Conservation (phyloP, 1,139 yeast genomes). For the Diutina ranongensis region DNA sequence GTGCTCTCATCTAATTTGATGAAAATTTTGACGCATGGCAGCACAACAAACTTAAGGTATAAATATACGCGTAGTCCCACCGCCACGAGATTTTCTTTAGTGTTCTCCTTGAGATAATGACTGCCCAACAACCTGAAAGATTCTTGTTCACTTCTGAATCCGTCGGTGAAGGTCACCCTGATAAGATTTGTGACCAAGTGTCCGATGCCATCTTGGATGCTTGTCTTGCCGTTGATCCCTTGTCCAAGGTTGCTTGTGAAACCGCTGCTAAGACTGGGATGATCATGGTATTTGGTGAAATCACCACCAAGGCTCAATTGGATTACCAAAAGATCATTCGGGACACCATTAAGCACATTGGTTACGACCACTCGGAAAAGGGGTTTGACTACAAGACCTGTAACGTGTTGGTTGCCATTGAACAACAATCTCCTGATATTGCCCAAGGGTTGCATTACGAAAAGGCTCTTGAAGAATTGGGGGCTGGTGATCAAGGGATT, state of each 20-base stretch:
- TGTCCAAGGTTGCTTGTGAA: conserved; percentile 98
- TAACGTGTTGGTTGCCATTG: conserved; percentile 97
- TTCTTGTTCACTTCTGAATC: conserved; percentile 93
- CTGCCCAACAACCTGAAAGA: conserved; percentile 17
- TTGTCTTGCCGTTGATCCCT: conserved; percentile 89
- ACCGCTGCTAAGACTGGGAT: conserved; percentile 98
- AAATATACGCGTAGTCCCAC: not conserved
- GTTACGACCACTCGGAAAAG: conserved; percentile 91
- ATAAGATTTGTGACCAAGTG: conserved; percentile 98
- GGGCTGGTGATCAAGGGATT: conserved; percentile 99
- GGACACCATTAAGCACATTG: conserved; percentile 97
- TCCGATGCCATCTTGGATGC: conserved; percentile 98
- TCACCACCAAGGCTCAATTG: conserved; percentile 89
- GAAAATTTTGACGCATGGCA: not conserved
- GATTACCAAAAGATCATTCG: conserved; percentile 97
- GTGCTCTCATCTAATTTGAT: not conserved
- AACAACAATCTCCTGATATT: conserved; percentile 98
- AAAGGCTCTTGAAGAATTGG: conserved; percentile 91
- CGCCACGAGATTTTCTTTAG: not conserved
- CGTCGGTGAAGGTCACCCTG: conserved; percentile 99
- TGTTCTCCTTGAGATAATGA: conserved; percentile 10
- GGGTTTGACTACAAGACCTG: conserved; percentile 99
- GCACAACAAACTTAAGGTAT: not conserved
- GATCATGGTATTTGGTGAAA: conserved; percentile 99
- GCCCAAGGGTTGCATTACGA: conserved; percentile 99